Conservation (phyloP, 192 early-diverging fungal genomes). For the Spizellomyces sp. region DNA sequence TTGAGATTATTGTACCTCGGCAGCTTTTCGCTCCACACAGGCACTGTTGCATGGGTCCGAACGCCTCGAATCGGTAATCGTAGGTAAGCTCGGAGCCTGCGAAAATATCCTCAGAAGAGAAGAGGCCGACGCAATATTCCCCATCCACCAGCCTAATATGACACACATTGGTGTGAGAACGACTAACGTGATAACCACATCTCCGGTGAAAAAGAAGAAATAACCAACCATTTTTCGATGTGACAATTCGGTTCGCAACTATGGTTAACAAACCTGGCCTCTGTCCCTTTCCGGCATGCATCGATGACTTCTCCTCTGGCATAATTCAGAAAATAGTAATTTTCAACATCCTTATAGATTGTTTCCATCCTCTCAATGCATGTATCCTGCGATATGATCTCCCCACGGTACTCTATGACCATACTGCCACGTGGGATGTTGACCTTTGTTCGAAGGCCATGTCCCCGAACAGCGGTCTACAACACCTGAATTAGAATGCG, state of each 20-base stretch:
- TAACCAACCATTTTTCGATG: conserved; percentile 82
- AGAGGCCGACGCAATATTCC: conserved; percentile 74
- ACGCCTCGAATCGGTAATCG: conserved; percentile 81
- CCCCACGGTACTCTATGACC: conserved; percentile 82
- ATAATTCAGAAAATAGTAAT: conserved; percentile 84
- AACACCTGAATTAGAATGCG: not conserved
- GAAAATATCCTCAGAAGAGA: conserved; percentile 70
- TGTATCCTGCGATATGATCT: conserved; percentile 69
- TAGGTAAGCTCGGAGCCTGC: conserved; percentile 73
- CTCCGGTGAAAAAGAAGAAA: not conserved
- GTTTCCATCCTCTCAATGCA: conserved; percentile 75
- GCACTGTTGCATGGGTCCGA: conserved; percentile 69
- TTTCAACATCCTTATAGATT: conserved; percentile 62
- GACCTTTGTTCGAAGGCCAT: conserved; percentile 62
- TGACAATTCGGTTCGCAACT: conserved; percentile 84
- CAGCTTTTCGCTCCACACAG: conserved; percentile 70
- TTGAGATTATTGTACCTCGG: conserved; percentile 45
- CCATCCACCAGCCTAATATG: conserved; percentile 60
- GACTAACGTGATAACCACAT: no score
- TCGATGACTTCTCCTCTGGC: conserved; percentile 76
- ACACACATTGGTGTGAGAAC: not conserved
- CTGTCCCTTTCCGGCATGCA: conserved; percentile 73
- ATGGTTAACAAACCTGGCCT: conserved; percentile 85
- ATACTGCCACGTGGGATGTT: conserved; percentile 60
- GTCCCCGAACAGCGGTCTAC: conserved; percentile 69